Base-by-base conservation (phyloP, 2,329 filamentous ascomycete genomes). In the Neophaeococcomyces aloes region DNA sequence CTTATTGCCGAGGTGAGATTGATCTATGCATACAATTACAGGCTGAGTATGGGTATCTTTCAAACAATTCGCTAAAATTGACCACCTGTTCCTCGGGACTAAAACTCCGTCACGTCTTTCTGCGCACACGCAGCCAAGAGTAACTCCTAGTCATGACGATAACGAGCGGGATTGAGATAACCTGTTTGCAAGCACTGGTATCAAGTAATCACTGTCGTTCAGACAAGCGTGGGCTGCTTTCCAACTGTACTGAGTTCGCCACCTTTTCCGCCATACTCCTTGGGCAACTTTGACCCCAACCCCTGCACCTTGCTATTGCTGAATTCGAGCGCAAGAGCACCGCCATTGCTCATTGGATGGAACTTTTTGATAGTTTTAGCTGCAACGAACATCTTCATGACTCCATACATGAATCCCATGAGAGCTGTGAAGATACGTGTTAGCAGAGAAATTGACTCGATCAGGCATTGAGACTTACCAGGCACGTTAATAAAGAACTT, bases 401-500 rank as follows among this genome's bases (percentile, higher is more conserved):
- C 73, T 15, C 71, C 69, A 61, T 83, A 87, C 60, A 87, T 75
- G 72, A 88, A 95, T 45, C 86, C 84, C 88, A 95, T 95, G 57
- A 95, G 72, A 44, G 80, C 65, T 0, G 13, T 3, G 29, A 15
- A 7, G 2, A 32, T 35, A 19, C 33, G 30, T 17, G 30, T 14
- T 7, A 17, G 23, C 15, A 11, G 14, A 11, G 14, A 14, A 17
- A 27, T 27, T 6, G 5, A 7, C 14, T 13, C 17, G 8, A 4
- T 15, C 35, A 8, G 14, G 7, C 10, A 2, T 29, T 21, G 6
- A 3, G 10, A 35, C 39, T 33, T 15, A 42, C 39, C 39, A 17
- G 89, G 89, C 4, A 95, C 86, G 57, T 95, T 95, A 66, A 95
- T 83, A 60, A 95, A 95, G 73, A 88, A 95, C 71, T 95, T 95